These are phyloP conservation scores for Globisporangium ultimum DNA, from an alignment of 352 stramenopile species.

Conservation along the genomic window DNA sequence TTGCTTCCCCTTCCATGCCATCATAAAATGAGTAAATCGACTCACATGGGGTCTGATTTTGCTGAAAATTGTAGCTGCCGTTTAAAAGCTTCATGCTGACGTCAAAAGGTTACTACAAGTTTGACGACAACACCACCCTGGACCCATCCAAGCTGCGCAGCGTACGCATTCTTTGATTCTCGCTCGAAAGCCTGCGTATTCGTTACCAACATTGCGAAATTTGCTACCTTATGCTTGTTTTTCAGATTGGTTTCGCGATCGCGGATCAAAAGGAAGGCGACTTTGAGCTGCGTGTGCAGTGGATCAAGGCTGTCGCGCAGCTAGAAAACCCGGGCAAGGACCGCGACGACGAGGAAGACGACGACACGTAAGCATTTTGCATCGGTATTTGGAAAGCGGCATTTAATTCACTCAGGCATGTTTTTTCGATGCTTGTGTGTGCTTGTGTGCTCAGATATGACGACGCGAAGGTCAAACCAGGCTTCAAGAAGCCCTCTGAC, in stretches of 20 bases:
- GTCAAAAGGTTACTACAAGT: slow-evolving; percentile 78
- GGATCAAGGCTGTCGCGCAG: slow-evolving; percentile 81
- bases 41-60: neutral
- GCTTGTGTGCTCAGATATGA: slow-evolving; percentile 18
- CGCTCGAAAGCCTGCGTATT: too few species aligned
- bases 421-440: too few species aligned
- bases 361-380: slow-evolving; percentile 14
- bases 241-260: slow-evolving; percentile 79
- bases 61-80: slow-evolving; percentile 35
- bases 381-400: too few species aligned
- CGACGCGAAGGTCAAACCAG: slow-evolving; percentile 26
- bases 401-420: too few species aligned
- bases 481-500: slow-evolving; percentile 58
- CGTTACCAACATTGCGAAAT: too few species aligned
- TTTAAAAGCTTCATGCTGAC: slow-evolving; percentile 82
- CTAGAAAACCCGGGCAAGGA: slow-evolving; percentile 31
- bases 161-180: slow-evolving; percentile 27
- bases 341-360: slow-evolving; percentile 28
- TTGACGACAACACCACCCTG: slow-evolving; percentile 70
- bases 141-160: slow-evolving; percentile 74
- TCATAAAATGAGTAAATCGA: neutral
- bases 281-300: slow-evolving; percentile 81
- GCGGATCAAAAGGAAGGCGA: slow-evolving; percentile 84
- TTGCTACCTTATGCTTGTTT: neutral
- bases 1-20: neutral